Conservation (phyloP, 345 rosid genomes). For the Arabidopsis thaliana region TAIR10.1 NC_003076.8:2875501-2876000, state of each 20-base stretch:
- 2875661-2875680: neutral
- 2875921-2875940: neutral
- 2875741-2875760: neutral
- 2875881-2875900: neutral
- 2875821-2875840: neutral
- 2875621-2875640: constrained; percentile 11
- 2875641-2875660: neutral
- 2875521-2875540: neutral
- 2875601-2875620: constrained; percentile 59
- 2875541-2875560: neutral
- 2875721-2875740: neutral
- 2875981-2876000: constrained; percentile 85
- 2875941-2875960: neutral
- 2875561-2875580: constrained; percentile 29
- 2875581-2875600: constrained; percentile 86
- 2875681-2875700: neutral
- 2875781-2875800: neutral
- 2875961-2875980: constrained; percentile 57
- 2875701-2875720: neutral
- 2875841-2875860: neutral
- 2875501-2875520: constrained; percentile 5
- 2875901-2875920: neutral
- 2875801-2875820: neutral
- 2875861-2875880: neutral
- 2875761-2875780: neutral